Conservation (phyloP, 1,139 yeast species). For the Starmera stellimalicola region DNA sequence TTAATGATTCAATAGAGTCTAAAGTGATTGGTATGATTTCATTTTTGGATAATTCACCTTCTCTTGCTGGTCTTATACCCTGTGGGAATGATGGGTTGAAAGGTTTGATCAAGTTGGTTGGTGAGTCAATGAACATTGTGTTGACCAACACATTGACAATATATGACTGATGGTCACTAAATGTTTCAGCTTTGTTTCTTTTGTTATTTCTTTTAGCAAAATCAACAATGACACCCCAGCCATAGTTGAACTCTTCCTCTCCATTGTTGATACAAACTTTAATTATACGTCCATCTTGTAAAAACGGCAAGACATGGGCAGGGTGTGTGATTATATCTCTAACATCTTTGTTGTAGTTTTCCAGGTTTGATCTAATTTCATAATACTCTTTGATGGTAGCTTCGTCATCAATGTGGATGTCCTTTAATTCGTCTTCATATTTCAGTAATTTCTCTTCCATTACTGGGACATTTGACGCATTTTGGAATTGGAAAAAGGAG, state of each 20-base stretch:
- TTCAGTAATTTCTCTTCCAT: conserved; percentile 58
- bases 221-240: conserved; percentile 89
- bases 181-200: conserved; percentile 42
- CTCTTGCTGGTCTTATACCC: conserved; percentile 77
- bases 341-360: conserved; percentile 64
- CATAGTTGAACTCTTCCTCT: conserved; percentile 50
- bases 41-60: conserved; percentile 62
- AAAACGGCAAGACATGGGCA: conserved; percentile 68
- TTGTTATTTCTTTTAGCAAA: conserved; percentile 62
- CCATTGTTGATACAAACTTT: conserved; percentile 39
- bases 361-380: conserved; percentile 66
- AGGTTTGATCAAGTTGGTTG: conserved; percentile 60
- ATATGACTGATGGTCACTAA: conserved; percentile 77
- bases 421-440: conserved; percentile 38
- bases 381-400: conserved; percentile 68
- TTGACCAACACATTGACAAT: conserved; percentile 78
- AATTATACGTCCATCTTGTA: conserved; percentile 83
- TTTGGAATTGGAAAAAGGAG: conserved; percentile 93
- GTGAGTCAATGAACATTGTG: conserved; percentile 70
- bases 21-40: conserved; percentile 82
- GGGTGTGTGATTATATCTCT: conserved; percentile 89
- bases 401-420: conserved; percentile 62
- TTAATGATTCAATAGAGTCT: conserved; percentile 62
- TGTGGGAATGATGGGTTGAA: conserved; percentile 68
- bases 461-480: conserved; percentile 79